These are phyloP conservation scores for Microcyclospora pomicola DNA, from an alignment of 2,329 filamentous ascomycete species.

Conservation along the genomic window DNA sequence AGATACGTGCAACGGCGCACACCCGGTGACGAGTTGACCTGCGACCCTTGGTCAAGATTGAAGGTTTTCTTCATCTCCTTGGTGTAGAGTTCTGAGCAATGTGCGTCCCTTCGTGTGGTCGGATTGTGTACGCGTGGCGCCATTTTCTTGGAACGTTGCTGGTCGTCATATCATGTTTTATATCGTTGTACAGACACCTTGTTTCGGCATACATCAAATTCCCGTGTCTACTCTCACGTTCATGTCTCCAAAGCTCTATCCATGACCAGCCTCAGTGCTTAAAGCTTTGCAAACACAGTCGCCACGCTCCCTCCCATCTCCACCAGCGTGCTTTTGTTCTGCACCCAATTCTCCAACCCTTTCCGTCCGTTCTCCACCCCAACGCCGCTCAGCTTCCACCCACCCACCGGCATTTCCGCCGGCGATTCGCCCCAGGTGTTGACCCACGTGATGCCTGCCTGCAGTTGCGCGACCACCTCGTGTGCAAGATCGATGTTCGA, in stretches of 20 bases:
- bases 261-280: background rate
- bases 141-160: no score
- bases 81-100: no score
- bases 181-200: no score
- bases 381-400: conserved; percentile 82
- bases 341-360: conserved; percentile 68
- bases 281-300: conserved; percentile 31
- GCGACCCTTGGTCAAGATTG: no score
- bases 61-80: no score
- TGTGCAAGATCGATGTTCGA: conserved; percentile 62
- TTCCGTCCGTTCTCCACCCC: conserved; percentile 74
- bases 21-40: no score
- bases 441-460: conserved; percentile 83
- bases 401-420: conserved; percentile 82
- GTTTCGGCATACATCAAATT: no score
- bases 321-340: conserved; percentile 77
- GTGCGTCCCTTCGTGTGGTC: no score
- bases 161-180: no score
- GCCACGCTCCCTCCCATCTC: conserved; percentile 60
- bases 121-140: no score
- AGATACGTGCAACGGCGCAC: background rate
- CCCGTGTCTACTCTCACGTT: no score
- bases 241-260: no score
- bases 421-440: conserved; percentile 90
- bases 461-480: conserved; percentile 52